A percentile compares a stretch with the other conserved stretches of the same genome.
Conservation (phyloP, 148 eudicot genomes). For the Rheum nobile region DNA sequence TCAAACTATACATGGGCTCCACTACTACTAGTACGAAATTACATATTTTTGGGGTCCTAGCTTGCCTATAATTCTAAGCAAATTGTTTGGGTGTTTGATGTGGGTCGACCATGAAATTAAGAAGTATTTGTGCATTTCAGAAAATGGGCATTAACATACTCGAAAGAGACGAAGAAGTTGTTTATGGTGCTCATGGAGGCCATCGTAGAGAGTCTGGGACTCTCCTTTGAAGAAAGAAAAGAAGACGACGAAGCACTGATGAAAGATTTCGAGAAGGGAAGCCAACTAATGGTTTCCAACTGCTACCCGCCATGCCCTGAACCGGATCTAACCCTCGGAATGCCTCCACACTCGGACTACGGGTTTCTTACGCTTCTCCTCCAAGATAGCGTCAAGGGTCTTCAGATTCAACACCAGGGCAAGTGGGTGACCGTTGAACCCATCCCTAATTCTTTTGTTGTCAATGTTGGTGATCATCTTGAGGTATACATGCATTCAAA, state of each 20-base stretch:
- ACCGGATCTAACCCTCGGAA: conserved; percentile 29
- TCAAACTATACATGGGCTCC: no score
- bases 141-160: conserved; percentile 38
- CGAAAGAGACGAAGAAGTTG: conserved; percentile 42
- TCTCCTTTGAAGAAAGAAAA: background rate
- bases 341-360: conserved; percentile 41
- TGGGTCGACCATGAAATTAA: background rate
- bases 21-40: no score
- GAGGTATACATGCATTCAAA: conserved; percentile 20
- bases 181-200: conserved; percentile 57
- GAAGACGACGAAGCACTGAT: background rate
- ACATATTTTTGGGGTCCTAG: no score
- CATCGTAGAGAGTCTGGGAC: conserved; percentile 64
- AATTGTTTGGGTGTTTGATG: background rate
- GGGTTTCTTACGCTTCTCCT: conserved; percentile 30
- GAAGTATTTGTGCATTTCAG: conserved; percentile 17
- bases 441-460: conserved; percentile 28
- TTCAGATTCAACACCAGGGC: conserved; percentile 26
- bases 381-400: conserved; percentile 26
- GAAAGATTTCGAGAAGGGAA: conserved; percentile 59
- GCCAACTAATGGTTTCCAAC: conserved; percentile 53
- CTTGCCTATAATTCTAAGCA: no score
- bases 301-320: conserved; percentile 38
- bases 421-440: conserved; percentile 28
- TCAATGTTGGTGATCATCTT: conserved; percentile 37